Evolutionary conservation across 1,284 basidiomycete genomes (phyloP).

Genomic region (Fomitiporia mediterranea): DNA sequence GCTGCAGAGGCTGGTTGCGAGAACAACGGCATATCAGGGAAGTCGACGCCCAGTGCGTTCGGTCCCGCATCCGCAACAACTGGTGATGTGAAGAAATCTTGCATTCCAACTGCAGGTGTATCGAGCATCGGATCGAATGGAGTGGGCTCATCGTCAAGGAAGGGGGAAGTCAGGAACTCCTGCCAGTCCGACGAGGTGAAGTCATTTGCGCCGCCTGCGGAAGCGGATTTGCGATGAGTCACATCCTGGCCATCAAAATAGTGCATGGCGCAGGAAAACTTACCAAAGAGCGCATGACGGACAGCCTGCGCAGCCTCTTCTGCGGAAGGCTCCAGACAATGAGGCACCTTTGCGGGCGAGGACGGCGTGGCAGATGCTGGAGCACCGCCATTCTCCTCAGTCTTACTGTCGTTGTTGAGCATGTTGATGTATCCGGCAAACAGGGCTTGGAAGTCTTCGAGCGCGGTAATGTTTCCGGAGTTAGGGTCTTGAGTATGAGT

Average conservation of each 20-base stretch:
- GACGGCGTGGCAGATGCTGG: conserved; percentile 18
- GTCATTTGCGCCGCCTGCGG: conserved; percentile 12
- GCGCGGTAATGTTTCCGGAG: conserved; percentile 24
- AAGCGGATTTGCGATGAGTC: conserved; percentile 22
- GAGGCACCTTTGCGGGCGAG: conserved; percentile 20
- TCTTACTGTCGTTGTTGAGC: conserved; percentile 39
- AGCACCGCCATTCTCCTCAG: conserved; percentile 21
- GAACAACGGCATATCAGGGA: conserved; percentile 29
- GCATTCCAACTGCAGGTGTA: conserved; percentile 43
- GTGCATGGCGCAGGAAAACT: not conserved
- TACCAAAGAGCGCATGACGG: conserved; percentile 12
- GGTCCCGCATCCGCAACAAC: conserved; percentile 29
- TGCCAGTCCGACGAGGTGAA: conserved; percentile 22
- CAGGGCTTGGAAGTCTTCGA: conserved; percentile 29
- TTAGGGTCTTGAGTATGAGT: not conserved
- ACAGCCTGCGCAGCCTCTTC: conserved; percentile 15
- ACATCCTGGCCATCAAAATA: not conserved
- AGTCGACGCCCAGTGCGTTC: conserved; percentile 10
- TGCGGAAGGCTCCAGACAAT: conserved; percentile 3
- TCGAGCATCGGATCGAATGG: conserved; percentile 54
- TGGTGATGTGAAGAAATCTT: conserved; percentile 35
- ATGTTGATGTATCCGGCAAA: conserved; percentile 46
- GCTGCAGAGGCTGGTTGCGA: conserved; percentile 26
- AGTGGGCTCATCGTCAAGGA: conserved; percentile 39
- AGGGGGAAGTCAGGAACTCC: conserved; percentile 44